Percentiles rank a stretch among this genome's conserved stretches.
Evolutionary conservation across 2,329 filamentous ascomycete species (phyloP).

Genomic region (Fusarium sp.): DNA sequence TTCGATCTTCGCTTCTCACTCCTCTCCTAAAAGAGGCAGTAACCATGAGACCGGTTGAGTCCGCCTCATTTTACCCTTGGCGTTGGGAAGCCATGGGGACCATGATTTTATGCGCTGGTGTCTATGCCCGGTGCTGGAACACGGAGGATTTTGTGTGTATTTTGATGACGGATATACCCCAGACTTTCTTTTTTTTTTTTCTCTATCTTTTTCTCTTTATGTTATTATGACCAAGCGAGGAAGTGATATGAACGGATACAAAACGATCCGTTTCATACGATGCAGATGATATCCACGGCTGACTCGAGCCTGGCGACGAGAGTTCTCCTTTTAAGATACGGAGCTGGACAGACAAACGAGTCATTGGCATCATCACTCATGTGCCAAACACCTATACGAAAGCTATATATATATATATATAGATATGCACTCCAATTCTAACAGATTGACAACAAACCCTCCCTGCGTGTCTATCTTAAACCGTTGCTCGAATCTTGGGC

Average conservation of each 20-base stretch:
- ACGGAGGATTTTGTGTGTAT: constrained; percentile 28
- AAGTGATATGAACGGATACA: constrained; percentile 22
- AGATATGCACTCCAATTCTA: constrained; percentile 16
- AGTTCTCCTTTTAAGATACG: constrained; percentile 1
- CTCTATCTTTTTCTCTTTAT: constrained; percentile 14
- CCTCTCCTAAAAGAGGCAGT: constrained; percentile 24
- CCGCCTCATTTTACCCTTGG: constrained; percentile 17
- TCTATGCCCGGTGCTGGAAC: constrained; percentile 20
- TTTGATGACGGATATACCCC: constrained; percentile 47
- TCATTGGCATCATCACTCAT: neutral
- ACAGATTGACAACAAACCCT: constrained; percentile 11
- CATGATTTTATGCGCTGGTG: constrained; percentile 19
- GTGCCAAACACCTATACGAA: neutral
- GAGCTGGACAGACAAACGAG: constrained; percentile 14
- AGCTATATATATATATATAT: neutral
- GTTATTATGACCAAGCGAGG: constrained; percentile 25
- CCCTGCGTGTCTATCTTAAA: neutral
- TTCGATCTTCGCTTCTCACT: constrained; percentile 26
- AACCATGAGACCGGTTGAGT: constrained; percentile 18
- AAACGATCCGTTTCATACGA: constrained; percentile 9
- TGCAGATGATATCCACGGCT: constrained; percentile 7
- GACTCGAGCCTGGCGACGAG: neutral
- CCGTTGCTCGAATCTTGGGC: neutral
- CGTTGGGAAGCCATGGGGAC: neutral
- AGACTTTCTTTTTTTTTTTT: constrained; percentile 20